Percentiles rank a stretch among this genome's conserved stretches.
phyloP scores from a whole-genome alignment of 2,329 filamentous ascomycete genomes.

The Neospermospora avenae region DNA sequence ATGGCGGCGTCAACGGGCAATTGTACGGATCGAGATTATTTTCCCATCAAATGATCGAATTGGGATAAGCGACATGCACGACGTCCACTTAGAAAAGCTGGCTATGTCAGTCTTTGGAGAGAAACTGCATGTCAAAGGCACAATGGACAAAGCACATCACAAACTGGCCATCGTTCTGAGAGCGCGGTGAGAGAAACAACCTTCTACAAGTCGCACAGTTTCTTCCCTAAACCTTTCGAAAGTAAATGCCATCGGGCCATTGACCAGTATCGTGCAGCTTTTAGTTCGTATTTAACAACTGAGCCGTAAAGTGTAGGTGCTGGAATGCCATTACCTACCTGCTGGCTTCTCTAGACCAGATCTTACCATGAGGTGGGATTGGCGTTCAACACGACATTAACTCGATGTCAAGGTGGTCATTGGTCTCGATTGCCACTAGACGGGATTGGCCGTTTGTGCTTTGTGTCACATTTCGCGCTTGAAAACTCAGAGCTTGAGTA shows the following conservation, averaged over 20 bases:
- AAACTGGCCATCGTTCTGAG: too few species aligned
- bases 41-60: not conserved
- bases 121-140: not conserved
- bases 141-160: not conserved
- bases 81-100: not conserved
- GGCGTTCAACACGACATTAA: not conserved
- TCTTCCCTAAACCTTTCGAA: not conserved
- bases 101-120: not conserved
- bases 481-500: not conserved
- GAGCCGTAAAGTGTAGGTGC: not conserved
- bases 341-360: not conserved
- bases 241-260: not conserved
- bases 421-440: too few species aligned
- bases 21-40: not conserved
- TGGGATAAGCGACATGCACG: not conserved
- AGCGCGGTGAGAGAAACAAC: not conserved
- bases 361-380: not conserved
- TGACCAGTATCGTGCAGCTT: not conserved
- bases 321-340: not conserved
- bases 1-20: conserved; percentile 1
- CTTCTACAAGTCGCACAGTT: not conserved
- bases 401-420: too few species aligned
- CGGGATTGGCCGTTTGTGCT: not conserved
- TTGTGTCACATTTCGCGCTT: not conserved
- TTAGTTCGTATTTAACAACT: not conserved